Base-by-base conservation (phyloP, 495 filamentous ascomycete species). In the Hypomontagnella monticulosa region DNA sequence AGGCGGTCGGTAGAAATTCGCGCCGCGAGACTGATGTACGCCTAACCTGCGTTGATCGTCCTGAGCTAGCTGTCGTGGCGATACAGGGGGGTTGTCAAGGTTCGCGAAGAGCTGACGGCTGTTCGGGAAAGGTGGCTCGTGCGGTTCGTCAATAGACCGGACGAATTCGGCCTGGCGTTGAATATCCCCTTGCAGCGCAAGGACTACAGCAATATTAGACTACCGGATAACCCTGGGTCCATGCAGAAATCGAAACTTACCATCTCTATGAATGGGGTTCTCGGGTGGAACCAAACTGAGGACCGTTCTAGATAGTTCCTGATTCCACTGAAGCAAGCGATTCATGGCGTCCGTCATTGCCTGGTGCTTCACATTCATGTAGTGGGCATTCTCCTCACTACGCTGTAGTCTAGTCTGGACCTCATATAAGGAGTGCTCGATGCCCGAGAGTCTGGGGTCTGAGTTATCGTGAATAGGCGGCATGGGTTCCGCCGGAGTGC, bases 11-110 rank as follows among this genome's bases (percentile, higher is more conserved):
- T 90, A 88, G 60, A 83, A 81, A 58, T 80, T 83, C 38, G 80
- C 56, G 30, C 70, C 71, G 34, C 76, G 77, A 47, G 76, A 66
- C 57, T 80, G 83, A 67, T 83, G 83, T 37, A 81, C 76, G 67
- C 73, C 73, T 61, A 80, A 74, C 43, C 95, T 87, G 38, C 92
- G 90, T 47, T 86, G 83, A 68, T 97, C 93, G 57, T 97, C 92
- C 73, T 93, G 88, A 19, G 93, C 88, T 41, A 93, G 75, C 78
- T 97, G 95, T 34, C 93, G 91, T 23, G 95, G 95, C n/a, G 95
- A 97, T 12, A 97, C 79, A 33, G 95, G 93, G 4, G 91, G 88
- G 41, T 89, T 89, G 50, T 93, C 91, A 60, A 93, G 79, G 66
- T 87, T 89, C 44, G 86, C 85, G 72, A 94, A 91, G 75, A 89